A percentile compares a stretch with the other conserved stretches of the same genome.
phyloP scores from a whole-genome alignment of 164 flowering plant genomes.

The Vitis rotundifolia region DNA sequence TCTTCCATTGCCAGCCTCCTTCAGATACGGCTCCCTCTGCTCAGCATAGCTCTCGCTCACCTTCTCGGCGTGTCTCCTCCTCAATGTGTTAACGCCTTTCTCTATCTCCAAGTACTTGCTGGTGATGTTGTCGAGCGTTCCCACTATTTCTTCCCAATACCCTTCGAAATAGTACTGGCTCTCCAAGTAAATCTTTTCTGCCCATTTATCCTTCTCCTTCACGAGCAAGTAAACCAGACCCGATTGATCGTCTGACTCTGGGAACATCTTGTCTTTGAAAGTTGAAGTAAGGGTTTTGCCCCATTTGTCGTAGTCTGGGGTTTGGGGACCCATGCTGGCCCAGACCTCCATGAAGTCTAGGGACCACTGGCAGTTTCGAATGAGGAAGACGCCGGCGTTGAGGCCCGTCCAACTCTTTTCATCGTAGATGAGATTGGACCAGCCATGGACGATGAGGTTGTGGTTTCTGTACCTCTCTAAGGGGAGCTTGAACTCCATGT shows the following conservation, averaged over 20 bases:
- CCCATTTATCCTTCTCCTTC: conserved; percentile 54
- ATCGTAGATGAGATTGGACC: conserved; percentile 54
- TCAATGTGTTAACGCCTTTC: conserved; percentile 28
- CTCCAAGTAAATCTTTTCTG: conserved; percentile 68
- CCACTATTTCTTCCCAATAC: conserved; percentile 77
- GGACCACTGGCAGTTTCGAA: conserved; percentile 97
- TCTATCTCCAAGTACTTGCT: conserved; percentile 51
- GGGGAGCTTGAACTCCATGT: conserved; percentile 91
- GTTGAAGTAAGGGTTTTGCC: conserved; percentile 41
- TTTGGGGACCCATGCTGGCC: conserved; percentile 87
- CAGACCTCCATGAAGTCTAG: conserved; percentile 85
- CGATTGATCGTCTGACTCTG: conserved; percentile 87
- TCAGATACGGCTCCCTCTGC: conserved; percentile 49
- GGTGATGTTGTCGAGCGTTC: conserved; percentile 40
- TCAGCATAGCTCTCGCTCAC: conserved; percentile 51
- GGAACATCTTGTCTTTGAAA: conserved; percentile 63
- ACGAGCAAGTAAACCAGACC: conserved; percentile 66
- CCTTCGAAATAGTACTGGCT: conserved; percentile 74
- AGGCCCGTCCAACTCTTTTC: conserved; percentile 73
- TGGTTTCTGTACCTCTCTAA: conserved; percentile 54
- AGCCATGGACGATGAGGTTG: conserved; percentile 82
- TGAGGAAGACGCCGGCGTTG: conserved; percentile 90
- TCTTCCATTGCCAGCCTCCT: conserved; percentile 41
- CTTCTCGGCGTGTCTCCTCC: conserved; percentile 81
- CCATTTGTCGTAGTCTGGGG: conserved; percentile 62